phyloP scores from a whole-genome alignment of 805 yeast genomes.

The Groenewaldozyma salmanticensis region DNA sequence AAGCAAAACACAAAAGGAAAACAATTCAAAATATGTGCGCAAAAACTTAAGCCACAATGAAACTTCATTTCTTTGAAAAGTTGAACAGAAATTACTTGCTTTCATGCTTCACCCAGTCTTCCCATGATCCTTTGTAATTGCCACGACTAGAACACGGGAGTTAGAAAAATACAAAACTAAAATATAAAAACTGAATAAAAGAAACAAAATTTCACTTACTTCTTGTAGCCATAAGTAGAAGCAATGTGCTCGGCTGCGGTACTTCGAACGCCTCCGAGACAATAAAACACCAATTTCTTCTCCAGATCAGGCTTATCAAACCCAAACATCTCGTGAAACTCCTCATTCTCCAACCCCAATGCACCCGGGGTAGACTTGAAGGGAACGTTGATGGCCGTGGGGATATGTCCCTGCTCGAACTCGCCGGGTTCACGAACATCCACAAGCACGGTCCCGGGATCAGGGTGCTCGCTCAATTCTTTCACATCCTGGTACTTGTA shows the following conservation, averaged over 20 bases:
- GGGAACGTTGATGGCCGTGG: conserved; percentile 80
- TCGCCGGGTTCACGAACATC: conserved; percentile 94
- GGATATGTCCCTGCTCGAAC: conserved; percentile 63
- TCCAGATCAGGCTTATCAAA: conserved; percentile 65
- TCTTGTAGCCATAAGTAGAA: conserved; percentile 76
- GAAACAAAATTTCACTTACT: conserved; percentile 7
- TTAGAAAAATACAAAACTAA: too few relatives aligned
- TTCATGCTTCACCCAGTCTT: conserved; percentile 62
- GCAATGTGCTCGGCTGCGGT: conserved; percentile 89
- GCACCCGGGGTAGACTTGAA: conserved; percentile 91
- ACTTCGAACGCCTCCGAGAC: conserved; percentile 88
- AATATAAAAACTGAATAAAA: not conserved
- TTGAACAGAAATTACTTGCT: conserved; percentile 19
- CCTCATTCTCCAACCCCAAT: conserved; percentile 64
- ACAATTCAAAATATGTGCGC: too few relatives aligned
- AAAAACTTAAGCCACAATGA: too few relatives aligned
- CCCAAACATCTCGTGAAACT: conserved; percentile 72
- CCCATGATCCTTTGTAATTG: conserved; percentile 78
- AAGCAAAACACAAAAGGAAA: too few relatives aligned
- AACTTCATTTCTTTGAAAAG: too few relatives aligned
- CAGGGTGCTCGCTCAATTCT: conserved; percentile 36
- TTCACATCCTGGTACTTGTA: conserved; percentile 47
- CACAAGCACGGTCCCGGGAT: conserved; percentile 47
- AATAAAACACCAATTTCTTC: conserved; percentile 76
- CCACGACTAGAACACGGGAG: conserved; percentile 46